phyloP scores from a whole-genome alignment of 1,284 basidiomycete species.

The Volvariella volvacea region DNA sequence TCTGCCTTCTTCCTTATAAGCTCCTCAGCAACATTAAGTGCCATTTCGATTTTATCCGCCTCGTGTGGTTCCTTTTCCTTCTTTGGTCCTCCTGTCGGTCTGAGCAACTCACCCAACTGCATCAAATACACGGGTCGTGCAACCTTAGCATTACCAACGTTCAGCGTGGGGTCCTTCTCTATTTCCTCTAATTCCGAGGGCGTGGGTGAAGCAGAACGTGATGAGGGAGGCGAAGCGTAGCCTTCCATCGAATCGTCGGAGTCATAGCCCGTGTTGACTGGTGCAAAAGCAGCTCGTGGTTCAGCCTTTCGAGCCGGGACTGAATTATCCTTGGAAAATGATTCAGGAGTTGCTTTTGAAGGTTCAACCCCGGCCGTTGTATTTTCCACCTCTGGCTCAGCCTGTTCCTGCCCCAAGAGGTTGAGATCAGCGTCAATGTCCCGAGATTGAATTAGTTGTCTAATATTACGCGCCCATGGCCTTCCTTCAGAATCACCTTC shows the following conservation, averaged over 20 bases:
- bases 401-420: conserved; percentile 12
- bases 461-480: conserved; percentile 56
- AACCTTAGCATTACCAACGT: conserved; percentile 58
- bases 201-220: conserved; percentile 75
- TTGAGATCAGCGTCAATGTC: conserved; percentile 42
- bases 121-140: conserved; percentile 76
- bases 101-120: conserved; percentile 70
- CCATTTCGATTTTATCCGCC: conserved; percentile 74
- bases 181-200: conserved; percentile 75
- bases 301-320: conserved; percentile 4
- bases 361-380: conserved; percentile 3
- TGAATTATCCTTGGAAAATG: conserved; percentile 6
- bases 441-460: conserved; percentile 41
- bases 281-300: conserved; percentile 11
- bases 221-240: conserved; percentile 64
- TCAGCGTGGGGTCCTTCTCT: conserved; percentile 78
- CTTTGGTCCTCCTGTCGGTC: conserved; percentile 37
- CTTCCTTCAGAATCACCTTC: conserved; percentile 69
- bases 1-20: conserved; percentile 74
- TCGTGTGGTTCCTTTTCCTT: conserved; percentile 58
- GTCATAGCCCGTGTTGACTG: conserved; percentile 40
- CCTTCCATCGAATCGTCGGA: conserved; percentile 82
- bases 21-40: conserved; percentile 69
- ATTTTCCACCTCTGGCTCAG: conserved; percentile 6
- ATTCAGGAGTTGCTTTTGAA: not conserved